These are phyloP conservation scores for Gypsophila paniculata DNA, from an alignment of 179 eudicot species.

Conservation along the genomic window DNA sequence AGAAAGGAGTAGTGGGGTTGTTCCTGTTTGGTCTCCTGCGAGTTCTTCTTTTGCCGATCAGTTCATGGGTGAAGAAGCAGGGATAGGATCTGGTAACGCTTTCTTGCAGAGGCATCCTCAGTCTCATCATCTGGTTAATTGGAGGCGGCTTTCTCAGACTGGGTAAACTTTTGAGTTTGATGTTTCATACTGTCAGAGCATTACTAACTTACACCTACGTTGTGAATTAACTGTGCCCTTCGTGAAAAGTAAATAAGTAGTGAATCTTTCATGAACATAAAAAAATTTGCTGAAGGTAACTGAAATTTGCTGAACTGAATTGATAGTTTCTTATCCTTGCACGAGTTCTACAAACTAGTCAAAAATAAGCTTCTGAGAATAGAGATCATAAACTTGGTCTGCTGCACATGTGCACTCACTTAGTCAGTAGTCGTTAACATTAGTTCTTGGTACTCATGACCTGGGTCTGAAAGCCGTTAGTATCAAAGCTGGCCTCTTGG, in stretches of 20 bases:
- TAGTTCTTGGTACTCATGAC: neutral
- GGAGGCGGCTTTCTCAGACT: constrained; percentile 86
- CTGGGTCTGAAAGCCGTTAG: neutral
- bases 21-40: constrained; percentile 93
- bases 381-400: neutral
- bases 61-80: constrained; percentile 60
- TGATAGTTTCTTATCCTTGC: neutral
- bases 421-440: neutral
- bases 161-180: constrained; percentile 52
- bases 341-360: neutral
- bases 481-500: neutral
- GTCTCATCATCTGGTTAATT: constrained; percentile 67
- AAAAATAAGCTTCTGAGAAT: neutral
- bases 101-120: constrained; percentile 87
- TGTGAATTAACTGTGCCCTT: constrained; percentile 9
- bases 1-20: constrained; percentile 84
- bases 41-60: constrained; percentile 59
- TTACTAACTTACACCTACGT: neutral
- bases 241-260: neutral
- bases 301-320: neutral
- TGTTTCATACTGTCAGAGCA: neutral
- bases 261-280: too few species aligned
- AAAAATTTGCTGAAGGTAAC: neutral
- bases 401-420: too few species aligned
- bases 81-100: constrained; percentile 42